Evolutionary conservation across 2,329 filamentous ascomycete genomes (phyloP).

Genomic region (Penicillium sp.): DNA sequence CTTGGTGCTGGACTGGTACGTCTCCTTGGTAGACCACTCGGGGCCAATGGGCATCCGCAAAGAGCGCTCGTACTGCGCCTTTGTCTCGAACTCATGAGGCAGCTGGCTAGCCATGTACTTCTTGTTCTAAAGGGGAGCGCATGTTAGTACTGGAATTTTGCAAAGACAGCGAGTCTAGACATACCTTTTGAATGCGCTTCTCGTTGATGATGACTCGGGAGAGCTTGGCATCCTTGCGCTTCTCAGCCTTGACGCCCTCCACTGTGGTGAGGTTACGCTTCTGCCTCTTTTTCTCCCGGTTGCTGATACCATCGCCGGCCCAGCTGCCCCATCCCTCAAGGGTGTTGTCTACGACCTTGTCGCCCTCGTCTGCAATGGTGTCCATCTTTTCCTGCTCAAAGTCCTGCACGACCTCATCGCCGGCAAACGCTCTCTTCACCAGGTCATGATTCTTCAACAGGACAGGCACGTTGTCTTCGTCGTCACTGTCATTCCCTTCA

Average conservation of each 20-base stretch:
- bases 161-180: constrained; percentile 15
- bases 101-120: constrained; percentile 83
- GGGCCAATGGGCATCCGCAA: constrained; percentile 84
- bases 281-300: constrained; percentile 63
- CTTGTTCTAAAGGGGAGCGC: constrained; percentile 61
- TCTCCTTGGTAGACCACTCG: constrained; percentile 96
- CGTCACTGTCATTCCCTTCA: constrained; percentile 49
- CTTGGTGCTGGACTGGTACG: constrained; percentile 86
- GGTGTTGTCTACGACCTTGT: constrained; percentile 79
- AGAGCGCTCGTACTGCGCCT: constrained; percentile 85
- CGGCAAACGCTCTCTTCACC: constrained; percentile 82
- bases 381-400: constrained; percentile 80
- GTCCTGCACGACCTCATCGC: constrained; percentile 76
- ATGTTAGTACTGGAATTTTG: constrained; percentile 13
- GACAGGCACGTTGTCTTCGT: constrained; percentile 44
- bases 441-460: constrained; percentile 62
- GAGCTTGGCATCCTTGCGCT: constrained; percentile 80
- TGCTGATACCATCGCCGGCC: constrained; percentile 80
- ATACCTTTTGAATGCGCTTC: constrained; percentile 83
- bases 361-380: constrained; percentile 72
- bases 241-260: constrained; percentile 72
- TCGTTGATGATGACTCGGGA: constrained; percentile 89
- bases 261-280: constrained; percentile 52
- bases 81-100: constrained; percentile 86
- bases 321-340: constrained; percentile 93